These are phyloP conservation scores for Yamadazyma kanchanaburiensis DNA, from an alignment of 1,139 yeast species.

Conservation along the genomic window DNA sequence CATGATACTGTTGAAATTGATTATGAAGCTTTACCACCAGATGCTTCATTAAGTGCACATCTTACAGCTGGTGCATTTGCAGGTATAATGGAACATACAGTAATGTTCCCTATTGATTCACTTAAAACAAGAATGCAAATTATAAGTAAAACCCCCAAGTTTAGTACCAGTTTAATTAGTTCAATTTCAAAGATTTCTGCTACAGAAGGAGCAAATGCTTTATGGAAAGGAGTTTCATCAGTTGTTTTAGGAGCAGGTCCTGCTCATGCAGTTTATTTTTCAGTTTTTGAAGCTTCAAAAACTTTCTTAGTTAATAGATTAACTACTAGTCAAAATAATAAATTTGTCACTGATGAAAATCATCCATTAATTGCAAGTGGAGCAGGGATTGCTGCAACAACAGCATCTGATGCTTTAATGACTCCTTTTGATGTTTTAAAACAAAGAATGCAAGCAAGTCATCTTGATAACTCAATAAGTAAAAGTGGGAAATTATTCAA, in stretches of 20 bases:
- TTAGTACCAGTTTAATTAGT: slow-evolving; percentile 43
- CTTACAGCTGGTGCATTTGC: slow-evolving; percentile 94
- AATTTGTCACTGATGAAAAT: slow-evolving; percentile 57
- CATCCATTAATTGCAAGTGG: slow-evolving; percentile 80
- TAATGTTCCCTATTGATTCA: slow-evolving; percentile 95
- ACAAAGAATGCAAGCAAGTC: slow-evolving; percentile 55
- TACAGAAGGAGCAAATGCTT: slow-evolving; percentile 84
- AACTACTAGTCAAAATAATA: slow-evolving; percentile 26
- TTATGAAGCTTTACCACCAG: slow-evolving; percentile 89
- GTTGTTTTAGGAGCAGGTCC: slow-evolving; percentile 99
- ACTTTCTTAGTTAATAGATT: slow-evolving; percentile 46
- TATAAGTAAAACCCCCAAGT: slow-evolving; percentile 33
- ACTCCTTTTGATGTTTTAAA: slow-evolving; percentile 96
- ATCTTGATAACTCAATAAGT: slow-evolving; percentile 9
- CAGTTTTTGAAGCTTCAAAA: slow-evolving; percentile 90
- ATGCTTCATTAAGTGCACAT: slow-evolving; percentile 80
- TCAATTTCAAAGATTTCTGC: slow-evolving; percentile 75
- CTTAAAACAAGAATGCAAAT: slow-evolving; percentile 96
- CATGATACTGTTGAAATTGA: slow-evolving; percentile 55
- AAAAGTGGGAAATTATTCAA: slow-evolving; percentile 28
- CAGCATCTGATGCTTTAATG: slow-evolving; percentile 93
- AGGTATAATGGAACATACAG: slow-evolving; percentile 96
- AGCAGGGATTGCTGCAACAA: slow-evolving; percentile 94
- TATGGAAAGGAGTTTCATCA: slow-evolving; percentile 94
- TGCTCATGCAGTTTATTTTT: slow-evolving; percentile 96